phyloP scores from a whole-genome alignment of 495 filamentous ascomycete species.

The Schizothecium vesticola region DNA sequence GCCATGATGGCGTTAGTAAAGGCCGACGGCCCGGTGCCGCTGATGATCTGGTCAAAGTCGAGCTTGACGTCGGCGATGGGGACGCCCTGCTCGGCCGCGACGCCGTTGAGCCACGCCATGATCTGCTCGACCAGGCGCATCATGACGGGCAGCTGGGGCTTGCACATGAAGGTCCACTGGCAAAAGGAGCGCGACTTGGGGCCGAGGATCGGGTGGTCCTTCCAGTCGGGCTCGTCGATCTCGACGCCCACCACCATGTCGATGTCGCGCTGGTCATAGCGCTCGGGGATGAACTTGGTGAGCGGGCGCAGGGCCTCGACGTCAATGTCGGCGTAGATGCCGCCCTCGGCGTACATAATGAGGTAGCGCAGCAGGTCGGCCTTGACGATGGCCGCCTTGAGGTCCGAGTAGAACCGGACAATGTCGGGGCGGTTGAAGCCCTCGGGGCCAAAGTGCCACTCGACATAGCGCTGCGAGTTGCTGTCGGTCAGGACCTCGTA shows the following conservation, averaged over 20 bases:
- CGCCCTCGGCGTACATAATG: conserved; percentile 53
- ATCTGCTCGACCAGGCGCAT: conserved; percentile 57
- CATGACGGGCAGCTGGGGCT: conserved; percentile 57
- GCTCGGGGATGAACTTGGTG: conserved; percentile 46
- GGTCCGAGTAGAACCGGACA: conserved; percentile 48
- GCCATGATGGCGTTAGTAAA: conserved; percentile 56
- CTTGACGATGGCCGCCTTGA: conserved; percentile 57
- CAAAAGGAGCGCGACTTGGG: conserved; percentile 58
- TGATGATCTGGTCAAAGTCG: conserved; percentile 63
- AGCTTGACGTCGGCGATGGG: conserved; percentile 51
- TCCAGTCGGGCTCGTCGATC: conserved; percentile 58
- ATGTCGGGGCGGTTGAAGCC: conserved; percentile 59
- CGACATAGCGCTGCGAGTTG: conserved; percentile 55
- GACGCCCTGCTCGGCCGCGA: conserved; percentile 49
- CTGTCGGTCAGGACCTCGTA: conserved; percentile 63
- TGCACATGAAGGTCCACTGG: conserved; percentile 65
- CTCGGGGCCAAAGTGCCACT: conserved; percentile 50
- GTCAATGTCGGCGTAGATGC: conserved; percentile 55
- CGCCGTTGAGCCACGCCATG: conserved; percentile 51
- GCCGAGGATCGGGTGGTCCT: conserved; percentile 56
- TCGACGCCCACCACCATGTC: conserved; percentile 61
- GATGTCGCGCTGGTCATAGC: conserved; percentile 45
- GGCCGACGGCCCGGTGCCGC: conserved; percentile 60
- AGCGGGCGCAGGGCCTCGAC: conserved; percentile 48
- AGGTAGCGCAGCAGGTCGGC: conserved; percentile 57